phyloP scores from a whole-genome alignment of 306 rosid genomes.

The Ceratonia siliqua region DNA sequence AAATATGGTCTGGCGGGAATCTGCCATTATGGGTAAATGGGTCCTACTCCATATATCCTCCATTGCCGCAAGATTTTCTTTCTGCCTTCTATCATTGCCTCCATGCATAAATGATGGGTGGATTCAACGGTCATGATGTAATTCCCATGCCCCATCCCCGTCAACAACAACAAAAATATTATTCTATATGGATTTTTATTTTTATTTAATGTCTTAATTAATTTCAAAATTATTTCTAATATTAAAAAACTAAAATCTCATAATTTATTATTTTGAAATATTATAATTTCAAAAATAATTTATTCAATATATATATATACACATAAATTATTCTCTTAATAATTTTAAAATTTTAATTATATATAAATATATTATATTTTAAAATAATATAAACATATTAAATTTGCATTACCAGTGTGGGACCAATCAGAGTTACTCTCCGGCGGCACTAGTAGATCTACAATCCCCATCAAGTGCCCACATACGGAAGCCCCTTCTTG shows the following conservation, averaged over 20 bases:
- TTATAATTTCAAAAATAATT: too few relatives aligned
- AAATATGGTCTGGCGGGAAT: not conserved
- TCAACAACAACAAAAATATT: too few relatives aligned
- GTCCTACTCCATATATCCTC: constrained; percentile 15
- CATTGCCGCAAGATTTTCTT: constrained; percentile 1
- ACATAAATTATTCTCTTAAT: too few relatives aligned
- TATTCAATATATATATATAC: too few relatives aligned
- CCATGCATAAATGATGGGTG: not conserved
- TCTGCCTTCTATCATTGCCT: not conserved
- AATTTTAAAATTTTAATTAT: too few relatives aligned
- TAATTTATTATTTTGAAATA: too few relatives aligned
- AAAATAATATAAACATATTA: too few relatives aligned
- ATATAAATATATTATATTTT: too few relatives aligned
- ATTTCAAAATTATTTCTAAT: too few relatives aligned
- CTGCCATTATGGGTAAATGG: not conserved
- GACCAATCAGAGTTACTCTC: constrained; percentile 10
- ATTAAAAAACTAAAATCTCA: too few relatives aligned
- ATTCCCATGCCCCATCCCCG: not conserved
- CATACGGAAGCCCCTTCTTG: not conserved
- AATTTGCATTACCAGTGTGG: constrained; percentile 16
- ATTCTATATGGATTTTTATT: too few relatives aligned
- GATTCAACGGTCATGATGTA: constrained; percentile 3
- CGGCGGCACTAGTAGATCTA: constrained; percentile 18
- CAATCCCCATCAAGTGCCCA: constrained; percentile 29
- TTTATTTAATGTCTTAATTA: too few relatives aligned